Evolutionary conservation across 2,329 filamentous ascomycete species (phyloP), one percentile per base, ranked within the genome.

Genomic region (Westerdykella ornata): DNA sequence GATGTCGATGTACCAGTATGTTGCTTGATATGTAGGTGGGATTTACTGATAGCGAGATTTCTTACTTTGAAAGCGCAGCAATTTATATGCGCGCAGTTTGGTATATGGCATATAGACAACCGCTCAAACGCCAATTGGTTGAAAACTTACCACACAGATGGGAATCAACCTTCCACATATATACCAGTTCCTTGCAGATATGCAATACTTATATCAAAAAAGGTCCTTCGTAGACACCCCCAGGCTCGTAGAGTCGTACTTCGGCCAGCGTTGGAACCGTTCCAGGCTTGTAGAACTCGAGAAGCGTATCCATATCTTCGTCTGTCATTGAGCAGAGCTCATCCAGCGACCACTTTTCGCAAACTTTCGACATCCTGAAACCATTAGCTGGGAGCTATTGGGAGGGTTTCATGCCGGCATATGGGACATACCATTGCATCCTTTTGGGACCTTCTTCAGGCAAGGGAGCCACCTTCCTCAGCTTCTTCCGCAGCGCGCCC

Each of bases 291-390:
- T 94, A 96, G 61, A 82, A 89, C n/a, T 73, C 71, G 29, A 97
- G 69, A n/a, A 97, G 71, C 41, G 75, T 77, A 41, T 85, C 81
- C 85, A 97, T 94, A 56, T 75, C 89, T 54, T 83, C 77, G 38
- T 92, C 85, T 15, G 78, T 80, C 75, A 97, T 81, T 26, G 78
- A 77, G 52, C 87, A 89, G 52, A 97, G 77, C 47, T 96, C 85
- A 46, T 94, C 83, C 63, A 94, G 79, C 39, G 76, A 82, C 74
- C 90, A 96, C 28, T 81, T 75, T 54, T 96, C 88, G 69, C 89
- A 96, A 28, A 97, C 86, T 49, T 80, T 83, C 36, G 82, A 88
- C 85, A 97, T 97, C 88, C 85, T 88, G 48, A 15, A 32, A 12
- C 9, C 13, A 56, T 72, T 42, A 70, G 62, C 37, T 31, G n/a